A percentile compares a stretch with the other conserved stretches of the same genome.
phyloP scores from a whole-genome alignment of 2,329 filamentous ascomycete species.

The Westerdykella ornata region DNA sequence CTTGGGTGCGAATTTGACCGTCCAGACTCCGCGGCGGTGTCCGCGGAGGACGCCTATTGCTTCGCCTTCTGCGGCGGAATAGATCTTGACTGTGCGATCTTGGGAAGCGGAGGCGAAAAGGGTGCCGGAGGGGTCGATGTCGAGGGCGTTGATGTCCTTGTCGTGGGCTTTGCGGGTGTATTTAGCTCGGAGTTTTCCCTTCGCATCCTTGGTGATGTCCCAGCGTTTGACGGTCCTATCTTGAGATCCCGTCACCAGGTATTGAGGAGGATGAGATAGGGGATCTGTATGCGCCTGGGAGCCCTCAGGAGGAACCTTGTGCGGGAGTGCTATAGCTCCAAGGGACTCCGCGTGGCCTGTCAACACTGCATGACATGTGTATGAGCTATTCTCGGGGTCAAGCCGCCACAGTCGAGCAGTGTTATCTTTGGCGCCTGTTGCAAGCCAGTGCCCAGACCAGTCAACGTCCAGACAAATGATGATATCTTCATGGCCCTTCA shows the following conservation, averaged over 20 bases:
- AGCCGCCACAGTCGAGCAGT: constrained; percentile 85
- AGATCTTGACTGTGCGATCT: constrained; percentile 95
- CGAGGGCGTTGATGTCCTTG: constrained; percentile 96
- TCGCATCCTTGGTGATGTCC: constrained; percentile 56
- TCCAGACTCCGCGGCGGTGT: constrained; percentile 93
- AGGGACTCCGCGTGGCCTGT: constrained; percentile 92
- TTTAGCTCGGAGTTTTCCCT: constrained; percentile 57
- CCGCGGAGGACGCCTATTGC: constrained; percentile 85
- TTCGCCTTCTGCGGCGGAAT: constrained; percentile 84
- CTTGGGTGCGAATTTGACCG: constrained; percentile 79
- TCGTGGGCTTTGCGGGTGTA: constrained; percentile 96
- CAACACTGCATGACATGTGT: constrained; percentile 72
- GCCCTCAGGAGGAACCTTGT: constrained; percentile 57
- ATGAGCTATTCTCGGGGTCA: constrained; percentile 67
- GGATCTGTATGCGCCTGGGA: constrained; percentile 68
- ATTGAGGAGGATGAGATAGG: constrained; percentile 71
- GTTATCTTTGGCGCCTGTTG: constrained; percentile 94
- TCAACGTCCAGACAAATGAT: constrained; percentile 91
- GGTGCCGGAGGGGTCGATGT: constrained; percentile 65
- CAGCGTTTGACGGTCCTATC: constrained; percentile 94
- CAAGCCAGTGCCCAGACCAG: constrained; percentile 96
- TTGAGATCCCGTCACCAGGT: constrained; percentile 85
- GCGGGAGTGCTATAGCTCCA: constrained; percentile 79
- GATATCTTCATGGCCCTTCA: constrained; percentile 91
- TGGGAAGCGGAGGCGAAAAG: constrained; percentile 94